Evolutionary conservation across 805 yeast species (phyloP), one percentile per base, ranked within the genome.

Genomic region (Barnettozyma pratensis): DNA sequence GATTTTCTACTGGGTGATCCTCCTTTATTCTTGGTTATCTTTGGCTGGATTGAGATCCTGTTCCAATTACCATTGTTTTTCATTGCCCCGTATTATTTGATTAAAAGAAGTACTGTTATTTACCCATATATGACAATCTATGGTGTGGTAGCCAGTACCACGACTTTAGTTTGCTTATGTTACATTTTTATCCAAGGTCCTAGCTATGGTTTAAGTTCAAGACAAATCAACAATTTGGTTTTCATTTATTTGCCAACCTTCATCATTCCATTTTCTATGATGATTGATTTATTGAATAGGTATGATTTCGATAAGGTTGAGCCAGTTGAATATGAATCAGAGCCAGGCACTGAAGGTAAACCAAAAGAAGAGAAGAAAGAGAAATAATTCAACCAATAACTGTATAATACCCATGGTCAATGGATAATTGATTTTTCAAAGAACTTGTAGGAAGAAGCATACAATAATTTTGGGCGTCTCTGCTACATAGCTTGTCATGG

Each of bases 41-140:
- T 86, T 64, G 95, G 90, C 1, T 65, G 75, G 55, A 62, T 88
- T 48, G 99, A 92, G 64, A 52, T 91, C 38, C 44, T 80, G 4
- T 74, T 85, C 55, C 99, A 92, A 67, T 62, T 87, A 45, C 99
- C 99, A 1, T 71, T 87, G 30, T 94, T 94, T 65, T 58, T 80
- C 40, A 53, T 68, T 11, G 80, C 75, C 10, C 72, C 74, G 0
- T 56, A 54, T 40, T 60, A 62, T 36, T 54, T 76, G 32, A 48
- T 51, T 45, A 55, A 57, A 32, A 67, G 72, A 65, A 65, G 54
- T 69, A 65, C 52, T 5, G 56, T 58, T 19, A 60, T 70, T 14
- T 73, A 73, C 48, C 64, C 68, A 27, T 73, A 71, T 61, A 64
- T 83, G 54, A 67, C 79, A 11, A 58, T 83, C 6, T 92, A 94